phyloP scores from a whole-genome alignment of 1,284 basidiomycete species.

The Microbotryum saponariae region DNA sequence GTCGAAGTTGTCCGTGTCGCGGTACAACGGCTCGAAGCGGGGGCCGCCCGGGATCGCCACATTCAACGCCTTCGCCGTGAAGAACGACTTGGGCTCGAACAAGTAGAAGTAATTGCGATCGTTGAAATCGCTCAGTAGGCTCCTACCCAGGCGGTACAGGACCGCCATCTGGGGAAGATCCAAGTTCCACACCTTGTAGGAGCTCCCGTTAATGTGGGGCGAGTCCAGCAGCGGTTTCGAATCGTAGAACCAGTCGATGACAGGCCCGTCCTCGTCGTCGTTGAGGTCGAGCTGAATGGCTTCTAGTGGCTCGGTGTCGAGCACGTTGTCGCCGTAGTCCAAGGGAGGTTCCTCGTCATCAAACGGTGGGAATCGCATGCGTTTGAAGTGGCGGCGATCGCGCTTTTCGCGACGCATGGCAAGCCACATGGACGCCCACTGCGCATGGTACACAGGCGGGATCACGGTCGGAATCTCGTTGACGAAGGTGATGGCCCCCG shows the following conservation, averaged over 20 bases:
- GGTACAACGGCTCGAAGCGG: conserved; percentile 74
- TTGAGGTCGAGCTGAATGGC: conserved; percentile 97
- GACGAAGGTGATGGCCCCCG: conserved; percentile 99
- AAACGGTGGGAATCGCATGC: conserved; percentile 99
- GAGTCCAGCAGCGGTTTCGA: conserved; percentile 88
- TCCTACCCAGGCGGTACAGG: conserved; percentile 88
- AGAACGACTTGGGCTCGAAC: conserved; percentile 97
- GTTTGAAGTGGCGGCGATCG: conserved; percentile 97
- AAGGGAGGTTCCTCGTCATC: conserved; percentile 98
- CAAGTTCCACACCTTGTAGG: conserved; percentile 89
- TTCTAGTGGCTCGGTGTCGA: conserved; percentile 96
- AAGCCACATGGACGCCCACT: conserved; percentile 99
- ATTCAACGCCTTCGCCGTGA: conserved; percentile 90
- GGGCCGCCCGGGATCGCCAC: conserved; percentile 98
- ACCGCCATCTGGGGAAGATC: conserved; percentile 92
- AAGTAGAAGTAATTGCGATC: conserved; percentile 65
- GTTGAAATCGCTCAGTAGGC: conserved; percentile 75
- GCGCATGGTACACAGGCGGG: conserved; percentile 96
- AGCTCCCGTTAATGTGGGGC: conserved; percentile 69
- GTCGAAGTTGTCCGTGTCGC: conserved; percentile 94
- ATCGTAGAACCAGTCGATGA: conserved; percentile 99
- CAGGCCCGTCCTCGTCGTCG: conserved; percentile 84
- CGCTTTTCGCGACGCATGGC: conserved; percentile 99
- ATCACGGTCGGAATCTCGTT: conserved; percentile 96
- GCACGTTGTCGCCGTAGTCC: conserved; percentile 96